phyloP scores from a whole-genome alignment of 495 filamentous ascomycete genomes.

The Podospora pseudopauciseta region DNA sequence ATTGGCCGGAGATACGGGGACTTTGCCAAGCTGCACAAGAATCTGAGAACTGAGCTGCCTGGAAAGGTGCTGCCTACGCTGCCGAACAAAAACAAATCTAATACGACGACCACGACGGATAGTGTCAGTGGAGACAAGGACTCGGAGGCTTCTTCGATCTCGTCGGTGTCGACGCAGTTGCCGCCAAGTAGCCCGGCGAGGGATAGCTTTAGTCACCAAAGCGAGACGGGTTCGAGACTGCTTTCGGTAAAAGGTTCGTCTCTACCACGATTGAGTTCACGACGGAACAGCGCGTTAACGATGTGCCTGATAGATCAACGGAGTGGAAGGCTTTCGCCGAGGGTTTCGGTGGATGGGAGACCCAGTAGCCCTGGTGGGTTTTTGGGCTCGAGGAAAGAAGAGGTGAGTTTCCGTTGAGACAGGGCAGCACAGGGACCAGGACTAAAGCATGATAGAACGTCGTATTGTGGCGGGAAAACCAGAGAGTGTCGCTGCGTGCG shows the following conservation, averaged over 20 bases:
- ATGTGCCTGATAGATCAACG: slow-evolving; percentile 30
- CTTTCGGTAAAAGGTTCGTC: slow-evolving; percentile 41
- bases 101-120: slow-evolving; percentile 55
- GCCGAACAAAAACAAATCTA: slow-evolving; percentile 83
- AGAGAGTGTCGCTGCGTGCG: slow-evolving; percentile 86
- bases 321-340: slow-evolving; percentile 37
- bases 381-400: slow-evolving; percentile 20
- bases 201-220: slow-evolving; percentile 18
- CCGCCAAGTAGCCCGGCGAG: slow-evolving; percentile 20
- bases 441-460: slow-evolving; percentile 36
- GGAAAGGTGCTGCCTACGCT: slow-evolving; percentile 85
- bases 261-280: no score
- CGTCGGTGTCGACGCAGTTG: slow-evolving; percentile 64
- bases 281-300: background rate
- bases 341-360: slow-evolving; percentile 35
- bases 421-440: background rate
- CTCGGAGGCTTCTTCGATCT: slow-evolving; percentile 71
- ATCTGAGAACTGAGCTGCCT: slow-evolving; percentile 78
- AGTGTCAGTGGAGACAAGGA: slow-evolving; percentile 54
- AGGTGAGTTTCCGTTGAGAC: slow-evolving; percentile 15
- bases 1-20: slow-evolving; percentile 86
- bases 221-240: slow-evolving; percentile 36
- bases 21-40: slow-evolving; percentile 74
- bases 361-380: slow-evolving; percentile 23
- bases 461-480: slow-evolving; percentile 79